Evolutionary conservation across 2,329 filamentous ascomycete species (phyloP).

Genomic region (Microcyclospora tardicrescens): DNA sequence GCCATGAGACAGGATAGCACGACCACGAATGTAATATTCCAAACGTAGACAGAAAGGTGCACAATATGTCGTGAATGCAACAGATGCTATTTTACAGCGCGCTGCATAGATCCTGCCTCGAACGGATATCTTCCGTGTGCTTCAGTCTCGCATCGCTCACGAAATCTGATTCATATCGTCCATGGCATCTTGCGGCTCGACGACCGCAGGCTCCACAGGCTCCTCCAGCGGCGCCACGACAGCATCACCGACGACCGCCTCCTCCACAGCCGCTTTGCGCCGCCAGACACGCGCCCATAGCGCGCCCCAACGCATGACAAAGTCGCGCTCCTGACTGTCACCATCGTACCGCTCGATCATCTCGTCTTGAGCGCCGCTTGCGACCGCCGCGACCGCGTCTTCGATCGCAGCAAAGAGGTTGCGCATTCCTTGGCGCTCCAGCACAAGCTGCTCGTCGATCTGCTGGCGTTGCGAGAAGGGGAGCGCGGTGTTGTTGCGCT

Average conservation of each 20-base stretch:
- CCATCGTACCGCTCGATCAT: constrained; percentile 57
- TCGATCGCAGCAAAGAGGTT: constrained; percentile 71
- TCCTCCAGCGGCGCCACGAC: constrained; percentile 35
- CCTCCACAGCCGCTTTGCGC: constrained; percentile 72
- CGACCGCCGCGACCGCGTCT: constrained; percentile 61
- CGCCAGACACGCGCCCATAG: constrained; percentile 79
- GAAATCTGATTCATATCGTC: constrained; percentile 21
- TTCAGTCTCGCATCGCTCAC: constrained; percentile 1
- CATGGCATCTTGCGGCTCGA: constrained; percentile 3
- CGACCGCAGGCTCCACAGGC: constrained; percentile 11
- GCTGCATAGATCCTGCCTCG: too few species aligned
- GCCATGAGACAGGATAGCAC: too few species aligned
- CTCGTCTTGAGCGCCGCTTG: constrained; percentile 58
- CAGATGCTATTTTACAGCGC: too few species aligned
- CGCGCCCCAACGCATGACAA: constrained; percentile 67
- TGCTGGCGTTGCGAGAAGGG: constrained; percentile 44
- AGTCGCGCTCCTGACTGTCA: constrained; percentile 42
- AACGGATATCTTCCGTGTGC: too few species aligned
- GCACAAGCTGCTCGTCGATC: constrained; percentile 52
- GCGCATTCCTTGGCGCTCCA: constrained; percentile 62
- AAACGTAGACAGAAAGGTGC: too few species aligned
- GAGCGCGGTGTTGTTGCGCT: constrained; percentile 45
- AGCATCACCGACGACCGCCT: constrained; percentile 51
- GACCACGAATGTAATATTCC: too few species aligned
- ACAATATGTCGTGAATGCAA: too few species aligned